phyloP scores from a whole-genome alignment of 371 early-diverging fungal species.

The Catenaria anguillulae region DNA sequence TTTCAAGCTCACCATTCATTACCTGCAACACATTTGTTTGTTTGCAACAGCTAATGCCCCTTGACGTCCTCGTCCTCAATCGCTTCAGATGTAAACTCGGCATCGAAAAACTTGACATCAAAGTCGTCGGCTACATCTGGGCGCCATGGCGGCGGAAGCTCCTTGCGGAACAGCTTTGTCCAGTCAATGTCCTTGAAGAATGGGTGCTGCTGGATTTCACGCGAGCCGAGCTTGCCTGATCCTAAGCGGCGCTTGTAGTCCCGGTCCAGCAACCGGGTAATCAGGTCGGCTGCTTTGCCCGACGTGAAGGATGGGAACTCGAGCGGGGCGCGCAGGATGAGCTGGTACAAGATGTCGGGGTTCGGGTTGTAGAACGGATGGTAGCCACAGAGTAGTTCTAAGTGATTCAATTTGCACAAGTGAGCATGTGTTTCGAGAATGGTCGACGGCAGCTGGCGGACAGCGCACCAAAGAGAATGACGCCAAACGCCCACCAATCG shows the following conservation, averaged over 20 bases:
- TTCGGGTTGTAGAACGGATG: constrained; percentile 29
- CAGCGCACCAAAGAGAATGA: constrained; percentile 25
- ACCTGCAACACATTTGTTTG: no score
- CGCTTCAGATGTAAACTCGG: constrained; percentile 17
- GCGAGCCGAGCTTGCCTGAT: constrained; percentile 10
- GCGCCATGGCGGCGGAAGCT: constrained; percentile 25
- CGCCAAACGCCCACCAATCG: constrained; percentile 47
- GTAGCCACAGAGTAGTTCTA: constrained; percentile 32
- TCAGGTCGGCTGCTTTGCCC: constrained; percentile 13
- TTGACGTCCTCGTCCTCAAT: constrained; percentile 5
- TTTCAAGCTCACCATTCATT: no score
- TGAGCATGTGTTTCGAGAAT: not conserved
- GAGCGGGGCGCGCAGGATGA: constrained; percentile 17
- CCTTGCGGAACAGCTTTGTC: constrained; percentile 16
- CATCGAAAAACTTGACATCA: constrained; percentile 25
- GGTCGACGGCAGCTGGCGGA: not conserved
- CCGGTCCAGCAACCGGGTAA: constrained; percentile 15
- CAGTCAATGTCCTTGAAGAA: constrained; percentile 7
- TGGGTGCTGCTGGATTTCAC: constrained; percentile 10
- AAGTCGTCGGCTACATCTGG: constrained; percentile 26
- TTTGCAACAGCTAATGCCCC: no score
- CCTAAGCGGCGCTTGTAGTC: constrained; percentile 19
- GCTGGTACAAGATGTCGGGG: constrained; percentile 17
- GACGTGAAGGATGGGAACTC: constrained; percentile 19
- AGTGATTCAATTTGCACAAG: no score